Conservation (phyloP, 1,284 basidiomycete genomes). For the Anthracocystis setariae region DNA sequence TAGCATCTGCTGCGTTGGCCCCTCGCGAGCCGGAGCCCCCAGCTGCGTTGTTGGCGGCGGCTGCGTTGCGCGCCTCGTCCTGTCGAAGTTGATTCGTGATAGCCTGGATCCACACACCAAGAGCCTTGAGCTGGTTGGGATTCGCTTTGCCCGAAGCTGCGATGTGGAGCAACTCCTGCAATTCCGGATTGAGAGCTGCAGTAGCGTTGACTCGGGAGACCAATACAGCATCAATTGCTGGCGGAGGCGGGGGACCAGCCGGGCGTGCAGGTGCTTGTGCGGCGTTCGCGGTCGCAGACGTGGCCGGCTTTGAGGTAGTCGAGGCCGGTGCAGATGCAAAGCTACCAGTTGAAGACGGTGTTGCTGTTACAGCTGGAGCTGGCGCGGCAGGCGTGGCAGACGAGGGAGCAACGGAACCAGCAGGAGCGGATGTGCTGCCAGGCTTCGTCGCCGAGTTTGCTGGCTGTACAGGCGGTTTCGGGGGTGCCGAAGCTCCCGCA, state of each 20-base stretch:
- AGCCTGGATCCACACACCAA: conserved; percentile 56
- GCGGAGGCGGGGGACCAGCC: conserved; percentile 38
- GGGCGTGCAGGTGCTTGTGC: conserved; percentile 24
- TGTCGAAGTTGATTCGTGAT: conserved; percentile 52
- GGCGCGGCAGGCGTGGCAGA: conserved; percentile 7
- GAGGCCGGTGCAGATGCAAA: conserved; percentile 8
- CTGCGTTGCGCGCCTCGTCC: conserved; percentile 47
- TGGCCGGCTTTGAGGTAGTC: conserved; percentile 16
- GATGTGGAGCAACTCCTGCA: conserved; percentile 55
- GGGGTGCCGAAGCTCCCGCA: conserved; percentile 3
- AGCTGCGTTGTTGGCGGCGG: conserved; percentile 30
- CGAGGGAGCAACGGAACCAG: conserved; percentile 2
- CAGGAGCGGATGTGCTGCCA: conserved; percentile 3
- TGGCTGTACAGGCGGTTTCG: conserved; percentile 3
- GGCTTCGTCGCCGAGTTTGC: conserved; percentile 7
- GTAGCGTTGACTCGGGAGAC: conserved; percentile 55
- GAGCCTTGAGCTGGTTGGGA: conserved; percentile 52
- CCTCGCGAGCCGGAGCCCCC: conserved; percentile 25
- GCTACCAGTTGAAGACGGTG: background rate
- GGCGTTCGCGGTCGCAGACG: conserved; percentile 5
- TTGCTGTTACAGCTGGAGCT: background rate
- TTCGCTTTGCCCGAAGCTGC: conserved; percentile 55
- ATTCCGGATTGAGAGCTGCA: conserved; percentile 52
- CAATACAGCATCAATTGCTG: conserved; percentile 52
- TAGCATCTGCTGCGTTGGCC: conserved; percentile 14